phyloP scores from a whole-genome alignment of 305 asterid species.

The Striga hermonthica region DNA sequence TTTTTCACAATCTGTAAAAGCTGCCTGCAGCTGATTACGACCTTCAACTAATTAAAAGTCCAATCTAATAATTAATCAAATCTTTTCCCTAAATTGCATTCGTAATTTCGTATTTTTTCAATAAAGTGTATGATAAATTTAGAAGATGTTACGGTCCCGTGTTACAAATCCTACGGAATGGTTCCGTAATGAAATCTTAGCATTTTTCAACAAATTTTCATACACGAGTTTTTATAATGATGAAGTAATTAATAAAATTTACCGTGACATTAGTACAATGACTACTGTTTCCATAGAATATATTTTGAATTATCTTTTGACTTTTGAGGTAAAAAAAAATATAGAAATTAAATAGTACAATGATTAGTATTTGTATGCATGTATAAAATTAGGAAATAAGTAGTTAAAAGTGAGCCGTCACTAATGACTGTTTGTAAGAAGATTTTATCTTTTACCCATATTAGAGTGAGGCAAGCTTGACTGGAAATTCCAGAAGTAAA shows the following conservation, averaged over 20 bases:
- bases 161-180: too few species aligned
- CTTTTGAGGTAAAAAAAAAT: too few species aligned
- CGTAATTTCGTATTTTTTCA: not conserved
- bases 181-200: too few species aligned
- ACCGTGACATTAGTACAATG: too few species aligned
- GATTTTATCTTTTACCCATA: not conserved
- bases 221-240: not conserved
- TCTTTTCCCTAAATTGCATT: not conserved
- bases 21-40: conserved; percentile 33
- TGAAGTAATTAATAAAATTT: not conserved
- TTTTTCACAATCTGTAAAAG: conserved; percentile 11
- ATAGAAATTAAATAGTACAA: not conserved
- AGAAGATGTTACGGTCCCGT: too few species aligned
- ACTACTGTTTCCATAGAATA: too few species aligned
- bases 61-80: not conserved
- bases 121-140: not conserved
- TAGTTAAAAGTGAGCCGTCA: conserved; percentile 24
- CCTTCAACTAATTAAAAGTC: conserved; percentile 14
- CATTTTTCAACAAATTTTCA: too few species aligned
- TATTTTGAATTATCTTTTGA: too few species aligned
- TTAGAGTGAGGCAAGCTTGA: conserved; percentile 39
- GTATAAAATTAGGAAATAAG: not conserved
- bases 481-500: conserved; percentile 21
- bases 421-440: conserved; percentile 23
- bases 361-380: not conserved